Evolutionary conservation across 176 grass and related monocot species (phyloP).

Genomic region (Avena eriantha): DNA sequence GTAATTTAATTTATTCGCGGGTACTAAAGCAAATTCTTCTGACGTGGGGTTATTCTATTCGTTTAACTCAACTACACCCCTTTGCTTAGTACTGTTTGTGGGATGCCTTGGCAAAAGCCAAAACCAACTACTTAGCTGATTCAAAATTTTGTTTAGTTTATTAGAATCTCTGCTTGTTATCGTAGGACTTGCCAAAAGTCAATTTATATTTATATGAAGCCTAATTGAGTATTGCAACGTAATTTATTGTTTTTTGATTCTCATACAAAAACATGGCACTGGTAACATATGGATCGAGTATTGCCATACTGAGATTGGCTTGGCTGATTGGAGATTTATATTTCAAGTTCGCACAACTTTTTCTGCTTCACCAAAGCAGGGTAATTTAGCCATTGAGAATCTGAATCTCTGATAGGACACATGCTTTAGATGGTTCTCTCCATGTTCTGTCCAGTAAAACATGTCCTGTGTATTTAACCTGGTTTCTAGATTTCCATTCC

Average conservation of each 20-base stretch:
- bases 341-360: slow-evolving; percentile 5
- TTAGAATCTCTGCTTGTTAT: background rate
- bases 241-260: background rate
- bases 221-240: background rate
- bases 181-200: background rate
- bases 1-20: background rate
- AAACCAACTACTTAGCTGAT: background rate
- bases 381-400: background rate
- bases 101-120: background rate
- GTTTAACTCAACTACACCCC: slow-evolving; percentile 12
- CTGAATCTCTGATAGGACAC: background rate
- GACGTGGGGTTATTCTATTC: slow-evolving; percentile 3
- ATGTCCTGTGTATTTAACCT: background rate
- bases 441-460: background rate
- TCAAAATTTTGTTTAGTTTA: background rate
- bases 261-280: background rate
- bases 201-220: background rate
- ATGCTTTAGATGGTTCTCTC: background rate
- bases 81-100: background rate
- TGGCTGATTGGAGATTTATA: background rate
- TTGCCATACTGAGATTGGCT: background rate
- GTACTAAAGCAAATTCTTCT: background rate
- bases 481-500: background rate
- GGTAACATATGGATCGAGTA: background rate
- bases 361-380: background rate